Conservation (phyloP, 1,284 basidiomycete genomes). For the Tilletia setariae region DNA sequence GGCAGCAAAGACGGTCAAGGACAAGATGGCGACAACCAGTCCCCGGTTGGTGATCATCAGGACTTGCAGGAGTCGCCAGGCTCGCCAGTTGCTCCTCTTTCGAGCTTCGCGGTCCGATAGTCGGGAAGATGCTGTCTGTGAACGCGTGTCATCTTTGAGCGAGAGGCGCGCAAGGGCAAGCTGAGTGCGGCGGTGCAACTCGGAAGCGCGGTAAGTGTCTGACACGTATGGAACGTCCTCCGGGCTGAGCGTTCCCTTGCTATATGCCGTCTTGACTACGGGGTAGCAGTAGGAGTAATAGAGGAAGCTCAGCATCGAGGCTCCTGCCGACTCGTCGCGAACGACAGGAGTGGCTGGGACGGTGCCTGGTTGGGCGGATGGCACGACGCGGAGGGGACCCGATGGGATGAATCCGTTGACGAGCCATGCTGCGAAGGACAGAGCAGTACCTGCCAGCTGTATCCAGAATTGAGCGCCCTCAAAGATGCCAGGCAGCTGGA, state of each 20-base stretch:
- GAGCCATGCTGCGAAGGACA: not conserved
- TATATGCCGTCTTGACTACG: not conserved
- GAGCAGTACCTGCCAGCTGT: not conserved
- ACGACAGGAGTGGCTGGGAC: not conserved
- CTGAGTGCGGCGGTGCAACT: not conserved
- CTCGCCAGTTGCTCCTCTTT: not conserved
- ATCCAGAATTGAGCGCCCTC: not conserved
- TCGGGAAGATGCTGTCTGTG: not conserved
- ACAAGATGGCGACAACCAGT: not conserved
- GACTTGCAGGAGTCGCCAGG: not conserved
- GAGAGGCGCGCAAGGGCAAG: slow-evolving; percentile 2
- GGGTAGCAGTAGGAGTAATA: not conserved
- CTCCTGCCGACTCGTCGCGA: not conserved
- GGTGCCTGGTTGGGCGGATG: slow-evolving; percentile 3
- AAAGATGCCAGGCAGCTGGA: not conserved
- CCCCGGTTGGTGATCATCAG: not conserved
- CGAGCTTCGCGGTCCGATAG: too few species aligned
- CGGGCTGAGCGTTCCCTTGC: not conserved
- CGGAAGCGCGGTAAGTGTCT: slow-evolving; percentile 1
- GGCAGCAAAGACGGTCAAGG: not conserved
- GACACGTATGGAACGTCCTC: slow-evolving; percentile 3
- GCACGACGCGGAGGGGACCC: not conserved
- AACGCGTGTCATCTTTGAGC: not conserved
- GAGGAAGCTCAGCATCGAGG: not conserved
- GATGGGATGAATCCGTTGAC: not conserved